Evolutionary conservation across 1,139 yeast genomes (phyloP).

Genomic region (Candida albicans): DNA sequence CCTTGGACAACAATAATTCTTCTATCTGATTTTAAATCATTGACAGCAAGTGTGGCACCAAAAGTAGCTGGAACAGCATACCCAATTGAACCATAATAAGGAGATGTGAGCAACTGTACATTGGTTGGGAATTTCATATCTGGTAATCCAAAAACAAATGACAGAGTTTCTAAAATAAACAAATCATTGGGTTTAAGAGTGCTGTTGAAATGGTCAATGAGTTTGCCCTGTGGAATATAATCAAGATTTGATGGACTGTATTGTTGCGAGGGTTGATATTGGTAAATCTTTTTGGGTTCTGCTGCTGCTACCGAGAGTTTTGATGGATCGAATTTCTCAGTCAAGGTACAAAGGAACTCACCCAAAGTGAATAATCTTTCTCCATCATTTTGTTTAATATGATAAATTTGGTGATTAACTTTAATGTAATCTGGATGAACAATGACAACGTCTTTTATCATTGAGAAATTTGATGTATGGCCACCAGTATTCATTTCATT

Average conservation of each 20-base stretch:
- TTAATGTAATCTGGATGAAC: constrained; percentile 38
- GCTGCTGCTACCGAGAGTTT: constrained; percentile 8
- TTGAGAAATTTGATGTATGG: constrained; percentile 22
- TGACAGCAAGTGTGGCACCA: constrained; percentile 71
- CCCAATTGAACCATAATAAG: constrained; percentile 82
- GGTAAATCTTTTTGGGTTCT: constrained; percentile 2
- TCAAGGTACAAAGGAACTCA: constrained; percentile 20
- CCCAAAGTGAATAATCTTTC: constrained; percentile 22
- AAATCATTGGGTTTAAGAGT: constrained; percentile 61
- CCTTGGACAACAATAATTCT: constrained; percentile 76
- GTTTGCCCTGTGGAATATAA: constrained; percentile 26
- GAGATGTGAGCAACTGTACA: constrained; percentile 57
- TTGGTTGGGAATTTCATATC: constrained; percentile 60
- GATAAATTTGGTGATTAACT: constrained; percentile 25
- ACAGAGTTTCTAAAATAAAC: constrained; percentile 74
- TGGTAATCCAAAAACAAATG: constrained; percentile 70
- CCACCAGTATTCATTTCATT: constrained; percentile 59
- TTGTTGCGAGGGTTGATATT: constrained; percentile 6
- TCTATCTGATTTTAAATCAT: constrained; percentile 50
- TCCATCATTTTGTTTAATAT: constrained; percentile 23
- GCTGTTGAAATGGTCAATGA: constrained; percentile 31
- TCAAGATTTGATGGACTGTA: constrained; percentile 1
- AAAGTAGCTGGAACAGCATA: constrained; percentile 82
- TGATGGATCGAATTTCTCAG: constrained; percentile 7
- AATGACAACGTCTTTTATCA: constrained; percentile 25